Percentiles rank a stretch among this genome's conserved stretches.
Evolutionary conservation across 495 filamentous ascomycete genomes (phyloP).

Genomic region (Letharia columbiana): DNA sequence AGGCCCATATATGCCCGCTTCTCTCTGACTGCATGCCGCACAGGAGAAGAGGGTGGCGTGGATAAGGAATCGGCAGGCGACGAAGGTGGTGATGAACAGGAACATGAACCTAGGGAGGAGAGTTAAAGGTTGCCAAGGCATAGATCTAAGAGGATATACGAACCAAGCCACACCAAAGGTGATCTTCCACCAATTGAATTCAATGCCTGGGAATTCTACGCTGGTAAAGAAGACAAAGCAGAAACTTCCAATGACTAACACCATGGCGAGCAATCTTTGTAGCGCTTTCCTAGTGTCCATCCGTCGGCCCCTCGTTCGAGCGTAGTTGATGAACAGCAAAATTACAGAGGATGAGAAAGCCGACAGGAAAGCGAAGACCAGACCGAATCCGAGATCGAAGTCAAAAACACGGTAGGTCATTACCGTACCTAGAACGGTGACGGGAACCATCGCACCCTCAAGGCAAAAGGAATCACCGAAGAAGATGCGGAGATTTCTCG

Average conservation of each 20-base stretch:
- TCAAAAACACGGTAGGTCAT: constrained; percentile 2
- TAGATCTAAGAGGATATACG: background rate
- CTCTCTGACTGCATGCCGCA: constrained; percentile 1
- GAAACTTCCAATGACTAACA: background rate
- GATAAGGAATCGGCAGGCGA: background rate
- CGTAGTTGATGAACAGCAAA: background rate
- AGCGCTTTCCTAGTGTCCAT: background rate
- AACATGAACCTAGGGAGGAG: background rate
- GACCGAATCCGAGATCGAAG: constrained; percentile 3
- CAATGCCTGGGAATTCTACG: background rate
- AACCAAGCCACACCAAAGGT: background rate
- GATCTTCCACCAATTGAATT: background rate
- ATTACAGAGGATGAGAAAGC: background rate
- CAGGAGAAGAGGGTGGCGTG: background rate
- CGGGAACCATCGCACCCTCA: background rate
- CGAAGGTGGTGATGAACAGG: background rate
- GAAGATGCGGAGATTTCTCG: background rate
- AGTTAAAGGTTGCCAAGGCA: background rate
- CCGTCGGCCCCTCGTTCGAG: background rate
- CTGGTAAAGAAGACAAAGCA: constrained; percentile 1
- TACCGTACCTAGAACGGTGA: background rate
- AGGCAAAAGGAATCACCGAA: background rate
- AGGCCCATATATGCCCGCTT: background rate
- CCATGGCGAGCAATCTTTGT: background rate
- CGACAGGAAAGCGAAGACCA: background rate